Percentiles rank a stretch among this genome's conserved stretches.
Conservation (phyloP, 1,284 basidiomycete species). For the Ceratobasidium sp. region DNA sequence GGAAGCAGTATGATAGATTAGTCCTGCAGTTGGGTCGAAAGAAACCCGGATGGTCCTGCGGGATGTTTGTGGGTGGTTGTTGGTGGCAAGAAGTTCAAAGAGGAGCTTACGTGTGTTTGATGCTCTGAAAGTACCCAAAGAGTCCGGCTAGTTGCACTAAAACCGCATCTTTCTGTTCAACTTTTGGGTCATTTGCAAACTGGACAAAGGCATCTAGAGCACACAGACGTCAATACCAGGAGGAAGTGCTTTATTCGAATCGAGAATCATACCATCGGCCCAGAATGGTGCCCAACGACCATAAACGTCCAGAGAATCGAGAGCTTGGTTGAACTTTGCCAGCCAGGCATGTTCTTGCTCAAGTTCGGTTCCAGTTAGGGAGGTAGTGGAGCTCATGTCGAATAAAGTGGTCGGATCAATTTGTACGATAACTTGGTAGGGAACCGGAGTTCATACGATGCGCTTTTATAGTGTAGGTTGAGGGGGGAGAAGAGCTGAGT, state of each 20-base stretch:
- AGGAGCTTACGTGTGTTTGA: not conserved
- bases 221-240: not conserved
- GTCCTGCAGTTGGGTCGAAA: slow-evolving; percentile 2
- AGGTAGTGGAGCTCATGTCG: not conserved
- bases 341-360: slow-evolving; percentile 21
- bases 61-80: not conserved
- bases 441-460: too few species aligned
- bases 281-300: slow-evolving; percentile 25
- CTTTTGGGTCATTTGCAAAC: slow-evolving; percentile 12
- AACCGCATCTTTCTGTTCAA: slow-evolving; percentile 11
- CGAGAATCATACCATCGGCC: not conserved
- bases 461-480: not conserved
- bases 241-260: not conserved
- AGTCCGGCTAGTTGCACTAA: not conserved
- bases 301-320: slow-evolving; percentile 25
- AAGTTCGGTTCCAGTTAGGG: not conserved
- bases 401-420: not conserved
- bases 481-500: not conserved
- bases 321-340: slow-evolving; percentile 22
- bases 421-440: too few species aligned
- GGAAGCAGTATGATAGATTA: slow-evolving; percentile 28
- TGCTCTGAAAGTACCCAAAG: slow-evolving; percentile 8
- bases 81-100: not conserved
- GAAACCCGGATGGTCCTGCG: slow-evolving; percentile 12
- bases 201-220: slow-evolving; percentile 6